Evolutionary conservation across 2,329 filamentous ascomycete genomes (phyloP), one percentile per base, ranked within the genome.

Genomic region (Rhynchosporium agropyri): DNA sequence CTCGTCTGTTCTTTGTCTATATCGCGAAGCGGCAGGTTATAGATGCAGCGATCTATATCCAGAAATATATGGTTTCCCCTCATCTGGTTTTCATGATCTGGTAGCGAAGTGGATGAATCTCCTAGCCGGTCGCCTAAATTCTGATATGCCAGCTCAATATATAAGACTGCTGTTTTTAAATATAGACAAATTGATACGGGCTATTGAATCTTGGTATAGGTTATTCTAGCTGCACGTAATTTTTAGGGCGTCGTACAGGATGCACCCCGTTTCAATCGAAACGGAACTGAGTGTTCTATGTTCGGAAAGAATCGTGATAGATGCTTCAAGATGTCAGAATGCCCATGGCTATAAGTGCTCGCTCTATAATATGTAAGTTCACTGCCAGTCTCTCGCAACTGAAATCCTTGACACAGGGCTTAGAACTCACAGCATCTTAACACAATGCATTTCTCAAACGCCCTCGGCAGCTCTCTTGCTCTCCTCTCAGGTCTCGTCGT

Each of bases 41-140:
- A 1, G 15, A 40, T 4, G n/a, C 10, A 20, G 9, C 3, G n/a
- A 15, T 40, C 51, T 36, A 20, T 20, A 20, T 20, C 20, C 20
- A 54, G 9, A 54, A 40, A 13, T 4, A 36, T 54, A 20, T 13
- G 28, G 28, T 9, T 42, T 8, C 33, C 51, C 36, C 51, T 42
- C 51, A 29, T 42, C 20, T 42, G 36, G 5, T 13, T n/a, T 2
- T 28, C 33, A 40, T 10, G 2, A 6, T 54, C 6, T 40, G 51
- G 51, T 54, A 42, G n/a, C 33, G 51, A 9, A 29, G 33, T 33
- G 51, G 9, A 20, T 28, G 12, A 54, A 40, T 3, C 2, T 28
- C 12, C 36, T 29, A 54, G 38, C 51, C 51, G 51, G 26, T 33
- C 38, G 51, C 51, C 51, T 54, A 20, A 54, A 54, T 40, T 33